Evolutionary conservation across 2,329 filamentous ascomycete species (phyloP).

Genomic region (Furcasterigmium sp.): DNA sequence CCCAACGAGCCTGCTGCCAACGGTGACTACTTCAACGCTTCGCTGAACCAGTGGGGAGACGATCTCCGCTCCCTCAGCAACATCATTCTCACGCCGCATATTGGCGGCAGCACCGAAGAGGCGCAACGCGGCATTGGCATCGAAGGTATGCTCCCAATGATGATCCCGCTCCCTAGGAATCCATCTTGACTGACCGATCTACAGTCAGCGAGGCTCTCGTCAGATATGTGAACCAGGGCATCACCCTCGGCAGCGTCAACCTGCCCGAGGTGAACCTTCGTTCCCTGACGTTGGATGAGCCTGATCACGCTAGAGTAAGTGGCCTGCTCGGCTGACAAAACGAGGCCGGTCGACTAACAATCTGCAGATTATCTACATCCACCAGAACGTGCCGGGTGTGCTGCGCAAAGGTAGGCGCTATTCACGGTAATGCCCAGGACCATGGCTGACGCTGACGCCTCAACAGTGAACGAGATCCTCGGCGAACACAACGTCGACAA

Average conservation of each 20-base stretch:
- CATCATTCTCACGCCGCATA: conserved; percentile 92
- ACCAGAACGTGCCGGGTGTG: conserved; percentile 94
- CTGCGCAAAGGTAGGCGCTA: conserved; percentile 63
- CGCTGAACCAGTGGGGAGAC: conserved; percentile 77
- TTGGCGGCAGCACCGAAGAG: conserved; percentile 96
- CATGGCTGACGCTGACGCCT: background rate
- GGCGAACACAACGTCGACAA: conserved; percentile 97
- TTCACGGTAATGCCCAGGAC: background rate
- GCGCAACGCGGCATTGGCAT: conserved; percentile 93
- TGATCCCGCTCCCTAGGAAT: no score
- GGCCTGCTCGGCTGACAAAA: background rate
- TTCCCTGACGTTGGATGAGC: conserved; percentile 84
- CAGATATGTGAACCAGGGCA: conserved; percentile 92
- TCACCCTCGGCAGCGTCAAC: conserved; percentile 89
- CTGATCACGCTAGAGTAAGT: conserved; percentile 74
- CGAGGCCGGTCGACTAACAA: conserved; percentile 8
- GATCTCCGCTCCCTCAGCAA: conserved; percentile 84
- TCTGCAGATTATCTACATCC: conserved; percentile 79
- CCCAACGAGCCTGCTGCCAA: conserved; percentile 91
- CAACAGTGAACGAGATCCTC: conserved; percentile 82
- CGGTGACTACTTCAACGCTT: conserved; percentile 86
- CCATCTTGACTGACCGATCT: background rate
- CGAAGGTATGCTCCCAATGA: conserved; percentile 49
- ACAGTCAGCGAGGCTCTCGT: conserved; percentile 78
- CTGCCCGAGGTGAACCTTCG: conserved; percentile 91